These are phyloP conservation scores for Neonectria hederae DNA, from an alignment of 2,329 filamentous ascomycete genomes.

Conservation along the genomic window DNA sequence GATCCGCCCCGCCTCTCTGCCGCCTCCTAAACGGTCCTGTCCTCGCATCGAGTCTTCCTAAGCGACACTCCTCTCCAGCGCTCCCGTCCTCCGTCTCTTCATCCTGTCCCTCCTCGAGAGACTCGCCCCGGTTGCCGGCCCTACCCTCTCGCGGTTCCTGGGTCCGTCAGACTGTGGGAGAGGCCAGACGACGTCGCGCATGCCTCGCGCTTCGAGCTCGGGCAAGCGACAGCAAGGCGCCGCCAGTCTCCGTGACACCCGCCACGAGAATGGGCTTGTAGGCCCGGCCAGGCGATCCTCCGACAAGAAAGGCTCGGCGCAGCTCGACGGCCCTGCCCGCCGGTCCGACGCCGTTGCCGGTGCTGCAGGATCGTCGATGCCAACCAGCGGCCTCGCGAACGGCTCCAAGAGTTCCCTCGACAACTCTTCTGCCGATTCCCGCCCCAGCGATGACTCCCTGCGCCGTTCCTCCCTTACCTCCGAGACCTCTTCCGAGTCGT, in stretches of 20 bases:
- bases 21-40: slow-evolving; percentile 23
- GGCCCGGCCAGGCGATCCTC: slow-evolving; percentile 57
- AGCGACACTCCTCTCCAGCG: slow-evolving; percentile 24
- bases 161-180: slow-evolving; percentile 50
- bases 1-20: slow-evolving; percentile 28
- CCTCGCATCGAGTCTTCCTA: slow-evolving; percentile 25
- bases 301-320: slow-evolving; percentile 57
- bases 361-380: slow-evolving; percentile 45
- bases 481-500: slow-evolving; percentile 65
- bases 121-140: slow-evolving; percentile 49
- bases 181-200: slow-evolving; percentile 54
- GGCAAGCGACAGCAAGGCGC: slow-evolving; percentile 70
- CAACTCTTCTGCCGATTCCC: slow-evolving; percentile 52
- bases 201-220: slow-evolving; percentile 69
- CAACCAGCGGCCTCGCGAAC: slow-evolving; percentile 45
- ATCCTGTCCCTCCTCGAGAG: slow-evolving; percentile 38
- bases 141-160: slow-evolving; percentile 47
- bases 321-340: slow-evolving; percentile 53
- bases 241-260: slow-evolving; percentile 73
- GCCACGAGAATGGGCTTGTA: slow-evolving; percentile 90
- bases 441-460: slow-evolving; percentile 52
- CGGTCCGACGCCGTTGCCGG: slow-evolving; percentile 45
- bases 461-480: slow-evolving; percentile 64
- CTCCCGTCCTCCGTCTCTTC: slow-evolving; percentile 14
- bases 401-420: slow-evolving; percentile 47